A percentile compares a stretch with the other conserved stretches of the same genome.
Conservation (phyloP, 2,329 filamentous ascomycete species). For the Cladosporium sp. region DNA sequence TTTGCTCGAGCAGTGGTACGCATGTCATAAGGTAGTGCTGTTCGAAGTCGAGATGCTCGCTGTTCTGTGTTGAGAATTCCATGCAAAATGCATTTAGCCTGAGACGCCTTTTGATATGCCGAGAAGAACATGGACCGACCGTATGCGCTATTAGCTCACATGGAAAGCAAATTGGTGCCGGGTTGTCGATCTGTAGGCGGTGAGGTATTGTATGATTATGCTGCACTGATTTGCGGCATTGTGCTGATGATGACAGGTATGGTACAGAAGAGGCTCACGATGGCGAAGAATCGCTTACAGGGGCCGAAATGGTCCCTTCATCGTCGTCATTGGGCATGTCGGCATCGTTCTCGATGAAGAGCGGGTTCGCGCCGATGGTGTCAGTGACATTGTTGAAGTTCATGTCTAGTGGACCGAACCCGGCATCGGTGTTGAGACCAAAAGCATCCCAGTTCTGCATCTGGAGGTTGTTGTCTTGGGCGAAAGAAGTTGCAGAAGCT, state of each 20-base stretch:
- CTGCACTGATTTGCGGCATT: background rate
- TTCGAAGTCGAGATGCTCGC: background rate
- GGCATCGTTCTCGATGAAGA: constrained; percentile 6
- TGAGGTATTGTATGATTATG: background rate
- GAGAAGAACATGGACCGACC: background rate
- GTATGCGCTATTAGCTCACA: background rate
- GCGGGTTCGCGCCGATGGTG: constrained; percentile 7
- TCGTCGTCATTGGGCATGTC: constrained; percentile 6
- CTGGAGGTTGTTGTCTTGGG: constrained; percentile 1
- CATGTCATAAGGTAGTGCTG: background rate
- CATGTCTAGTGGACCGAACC: constrained; percentile 5
- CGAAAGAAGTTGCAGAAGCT: background rate
- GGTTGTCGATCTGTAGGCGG: background rate
- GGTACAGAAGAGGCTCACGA: background rate
- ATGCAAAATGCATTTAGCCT: background rate
- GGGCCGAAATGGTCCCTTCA: constrained; percentile 9
- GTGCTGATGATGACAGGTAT: background rate
- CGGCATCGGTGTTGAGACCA: background rate
- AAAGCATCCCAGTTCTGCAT: constrained; percentile 11
- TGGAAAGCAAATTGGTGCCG: background rate
- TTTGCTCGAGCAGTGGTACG: background rate
- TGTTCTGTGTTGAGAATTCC: background rate
- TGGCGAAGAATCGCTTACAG: background rate
- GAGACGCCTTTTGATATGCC: background rate
- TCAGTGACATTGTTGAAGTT: background rate